Base-by-base conservation (phyloP, 306 rosid genomes). In the Comarum palustre region DNA sequence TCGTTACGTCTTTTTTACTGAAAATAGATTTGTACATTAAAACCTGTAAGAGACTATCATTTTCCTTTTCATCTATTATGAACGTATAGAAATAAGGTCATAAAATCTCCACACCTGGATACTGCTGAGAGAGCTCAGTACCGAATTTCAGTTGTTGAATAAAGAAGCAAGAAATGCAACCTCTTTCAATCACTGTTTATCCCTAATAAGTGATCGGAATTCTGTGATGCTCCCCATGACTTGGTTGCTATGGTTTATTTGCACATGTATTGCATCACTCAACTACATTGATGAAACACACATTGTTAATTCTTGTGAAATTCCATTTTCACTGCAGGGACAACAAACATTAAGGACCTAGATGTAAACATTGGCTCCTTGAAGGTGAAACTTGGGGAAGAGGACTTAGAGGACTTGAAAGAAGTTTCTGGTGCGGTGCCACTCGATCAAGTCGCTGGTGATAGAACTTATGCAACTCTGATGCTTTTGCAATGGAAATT, bases 311-410 rank as follows among this genome's bases (percentile, higher is more conserved):
- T 10, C 42, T 1, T 27, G 57, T 20, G 62, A 36, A 46, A 58
- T 19, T 52, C 20, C 65, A 66, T 45, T 43, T 31, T 36, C 13
- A 2, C 64, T 20, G 20, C 42, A 89, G 83, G 74, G 80, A 91
- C 97, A 58, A 87, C 93, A 5, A 89, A 87, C 80, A 73, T 75
- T 14, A 87, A 86, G 84, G 89, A 92, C 64, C 66, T 92, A 71
- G 87, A 86, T 66, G 48, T 60, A 58, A 92, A 92, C 77, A 32
- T 89, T 7, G 87, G 89, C 59, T 82, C 91, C 17, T 19, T 92
- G 75, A 58, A 27, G 38, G 71, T 89, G 51, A 84, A 83, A 77
- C 79, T 92, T 1, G 27, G 46, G n/a, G 82, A 86, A 65, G 73
- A 76, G 3, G 84, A 84, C 38, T 43, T 84, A 65, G 73, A 76